Percentiles rank a stretch among this genome's conserved stretches.
These are phyloP conservation scores for Craterostigma plantagineum DNA, from an alignment of 257 asterid genomes.

Conservation along the genomic window DNA sequence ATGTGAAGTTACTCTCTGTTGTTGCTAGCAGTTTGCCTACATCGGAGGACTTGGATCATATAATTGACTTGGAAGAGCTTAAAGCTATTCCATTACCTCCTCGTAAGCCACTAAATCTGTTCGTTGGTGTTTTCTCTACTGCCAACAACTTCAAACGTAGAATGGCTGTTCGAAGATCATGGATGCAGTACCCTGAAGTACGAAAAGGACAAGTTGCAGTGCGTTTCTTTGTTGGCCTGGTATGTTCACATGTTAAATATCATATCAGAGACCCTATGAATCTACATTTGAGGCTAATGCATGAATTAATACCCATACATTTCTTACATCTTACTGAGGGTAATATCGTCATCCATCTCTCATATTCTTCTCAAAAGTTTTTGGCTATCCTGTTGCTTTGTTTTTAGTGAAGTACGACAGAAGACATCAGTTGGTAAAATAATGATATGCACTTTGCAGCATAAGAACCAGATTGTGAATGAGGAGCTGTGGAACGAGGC, in stretches of 20 bases:
- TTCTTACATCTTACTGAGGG: too few species aligned
- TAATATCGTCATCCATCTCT: too few species aligned
- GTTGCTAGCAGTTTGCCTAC: constrained; percentile 94
- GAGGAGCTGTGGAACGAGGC: constrained; percentile 98
- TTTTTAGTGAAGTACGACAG: too few species aligned
- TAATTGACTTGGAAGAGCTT: constrained; percentile 57
- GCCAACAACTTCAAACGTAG: constrained; percentile 92
- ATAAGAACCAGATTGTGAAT: constrained; percentile 91
- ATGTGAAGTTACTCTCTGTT: constrained; percentile 56
- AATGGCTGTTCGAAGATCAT: constrained; percentile 96
- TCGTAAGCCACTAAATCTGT: constrained; percentile 33
- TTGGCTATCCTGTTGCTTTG: neutral
- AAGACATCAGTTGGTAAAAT: neutral
- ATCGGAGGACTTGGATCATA: constrained; percentile 78
- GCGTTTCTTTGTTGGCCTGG: constrained; percentile 98
- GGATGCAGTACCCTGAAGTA: constrained; percentile 92
- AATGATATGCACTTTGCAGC: constrained; percentile 30
- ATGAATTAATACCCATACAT: too few species aligned
- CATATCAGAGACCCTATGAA: neutral
- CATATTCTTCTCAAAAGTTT: neutral
- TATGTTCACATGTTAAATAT: too few species aligned
- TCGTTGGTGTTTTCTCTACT: constrained; percentile 88
- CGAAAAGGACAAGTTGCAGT: constrained; percentile 77
- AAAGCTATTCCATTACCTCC: constrained; percentile 51
- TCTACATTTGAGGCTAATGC: neutral